A percentile compares a stretch with the other conserved stretches of the same genome.
Conservation (phyloP, 2,329 filamentous ascomycete species). For the Alternaria triticimaculans region DNA sequence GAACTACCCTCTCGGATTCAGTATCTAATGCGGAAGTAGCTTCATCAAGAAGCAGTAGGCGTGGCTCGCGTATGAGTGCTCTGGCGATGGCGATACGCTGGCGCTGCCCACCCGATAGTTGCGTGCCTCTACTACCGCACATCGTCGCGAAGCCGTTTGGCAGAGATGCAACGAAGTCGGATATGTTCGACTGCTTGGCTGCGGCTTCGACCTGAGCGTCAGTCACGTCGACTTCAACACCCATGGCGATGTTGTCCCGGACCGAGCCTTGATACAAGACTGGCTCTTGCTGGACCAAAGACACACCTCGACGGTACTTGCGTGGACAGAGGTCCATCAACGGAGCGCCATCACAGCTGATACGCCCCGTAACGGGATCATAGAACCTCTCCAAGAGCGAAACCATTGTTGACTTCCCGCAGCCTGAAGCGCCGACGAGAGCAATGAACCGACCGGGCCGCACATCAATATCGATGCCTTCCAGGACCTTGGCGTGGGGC, state of each 20-base stretch:
- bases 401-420: slow-evolving; percentile 93
- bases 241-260: slow-evolving; percentile 83
- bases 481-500: slow-evolving; percentile 78
- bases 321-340: slow-evolving; percentile 78
- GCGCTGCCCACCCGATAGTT: slow-evolving; percentile 79
- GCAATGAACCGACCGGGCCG: slow-evolving; percentile 80
- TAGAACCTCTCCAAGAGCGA: slow-evolving; percentile 93
- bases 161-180: slow-evolving; percentile 42
- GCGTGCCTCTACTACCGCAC: slow-evolving; percentile 44
- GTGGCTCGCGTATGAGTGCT: slow-evolving; percentile 87
- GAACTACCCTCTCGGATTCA: slow-evolving; percentile 72
- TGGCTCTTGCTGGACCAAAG: slow-evolving; percentile 92
- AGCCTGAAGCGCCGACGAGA: slow-evolving; percentile 88
- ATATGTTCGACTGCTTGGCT: slow-evolving; percentile 68
- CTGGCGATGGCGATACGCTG: slow-evolving; percentile 94
- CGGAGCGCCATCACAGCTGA: slow-evolving; percentile 81
- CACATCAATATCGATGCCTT: slow-evolving; percentile 74
- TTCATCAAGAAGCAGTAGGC: slow-evolving; percentile 65
- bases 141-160: slow-evolving; percentile 62
- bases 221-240: slow-evolving; percentile 66
- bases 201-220: slow-evolving; percentile 77
- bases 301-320: slow-evolving; percentile 81
- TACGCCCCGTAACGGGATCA: slow-evolving; percentile 78
- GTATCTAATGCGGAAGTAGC: slow-evolving; percentile 47
- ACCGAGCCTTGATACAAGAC: slow-evolving; percentile 94